Evolutionary conservation across 140 eudicot species (phyloP).

Genomic region (Oenanthe javanica): DNA sequence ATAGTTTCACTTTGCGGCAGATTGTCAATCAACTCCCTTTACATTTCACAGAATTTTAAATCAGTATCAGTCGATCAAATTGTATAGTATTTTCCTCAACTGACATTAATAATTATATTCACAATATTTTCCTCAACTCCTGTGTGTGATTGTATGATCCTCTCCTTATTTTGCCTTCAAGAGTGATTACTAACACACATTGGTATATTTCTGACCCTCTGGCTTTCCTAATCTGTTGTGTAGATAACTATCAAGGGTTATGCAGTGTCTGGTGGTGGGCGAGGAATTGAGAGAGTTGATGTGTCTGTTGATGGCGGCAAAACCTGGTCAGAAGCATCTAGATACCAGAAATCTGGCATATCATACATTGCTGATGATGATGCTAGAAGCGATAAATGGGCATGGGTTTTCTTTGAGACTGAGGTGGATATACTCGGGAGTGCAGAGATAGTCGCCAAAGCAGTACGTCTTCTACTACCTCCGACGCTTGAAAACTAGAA

Average conservation of each 20-base stretch:
- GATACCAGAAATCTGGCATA: constrained; percentile 61
- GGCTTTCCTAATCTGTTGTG: neutral
- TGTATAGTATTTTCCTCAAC: no score
- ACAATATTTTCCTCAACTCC: neutral
- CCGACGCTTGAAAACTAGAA: neutral
- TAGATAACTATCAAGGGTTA: constrained; percentile 83
- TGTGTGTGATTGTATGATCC: neutral
- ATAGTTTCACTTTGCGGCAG: neutral
- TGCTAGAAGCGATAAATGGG: constrained; percentile 76
- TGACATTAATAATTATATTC: no score
- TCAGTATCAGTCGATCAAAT: no score
- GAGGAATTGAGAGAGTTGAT: constrained; percentile 97
- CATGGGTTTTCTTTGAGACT: constrained; percentile 87
- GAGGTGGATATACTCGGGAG: constrained; percentile 42
- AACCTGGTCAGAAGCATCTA: constrained; percentile 82
- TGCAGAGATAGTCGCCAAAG: constrained; percentile 83
- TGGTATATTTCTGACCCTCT: neutral
- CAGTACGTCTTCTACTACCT: constrained; percentile 38
- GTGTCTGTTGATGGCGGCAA: constrained; percentile 86
- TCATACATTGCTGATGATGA: constrained; percentile 74
- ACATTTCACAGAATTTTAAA: no score
- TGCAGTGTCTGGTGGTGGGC: constrained; percentile 95
- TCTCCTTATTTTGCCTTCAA: neutral
- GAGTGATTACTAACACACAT: neutral
- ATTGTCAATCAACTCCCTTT: no score